These are phyloP conservation scores for Nemania serpens DNA, from an alignment of 2,329 filamentous ascomycete genomes.

Conservation along the genomic window DNA sequence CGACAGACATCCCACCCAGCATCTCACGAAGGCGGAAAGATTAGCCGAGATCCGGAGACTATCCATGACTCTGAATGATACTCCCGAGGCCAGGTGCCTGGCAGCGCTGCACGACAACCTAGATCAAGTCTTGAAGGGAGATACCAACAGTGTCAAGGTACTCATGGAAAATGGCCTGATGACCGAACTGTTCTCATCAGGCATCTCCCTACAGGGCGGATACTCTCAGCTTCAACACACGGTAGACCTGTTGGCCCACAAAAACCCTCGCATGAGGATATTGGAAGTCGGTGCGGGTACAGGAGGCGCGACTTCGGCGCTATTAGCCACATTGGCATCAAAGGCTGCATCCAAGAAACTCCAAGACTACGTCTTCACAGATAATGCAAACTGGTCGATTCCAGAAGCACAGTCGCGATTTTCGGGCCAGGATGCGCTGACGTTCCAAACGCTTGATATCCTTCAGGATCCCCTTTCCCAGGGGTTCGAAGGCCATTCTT, in stretches of 20 bases:
- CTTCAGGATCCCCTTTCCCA: background rate
- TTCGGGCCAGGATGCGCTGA: background rate
- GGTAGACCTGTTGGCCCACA: slow-evolving; percentile 17
- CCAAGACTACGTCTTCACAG: slow-evolving; percentile 20
- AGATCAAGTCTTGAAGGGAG: background rate
- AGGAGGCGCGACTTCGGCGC: background rate
- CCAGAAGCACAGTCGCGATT: slow-evolving; percentile 15
- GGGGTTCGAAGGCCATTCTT: background rate
- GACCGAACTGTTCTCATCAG: slow-evolving; percentile 2
- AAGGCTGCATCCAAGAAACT: slow-evolving; percentile 6
- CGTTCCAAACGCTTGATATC: background rate
- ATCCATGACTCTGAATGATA: background rate
- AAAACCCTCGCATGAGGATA: slow-evolving; percentile 17
- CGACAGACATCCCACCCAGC: background rate
- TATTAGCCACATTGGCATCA: slow-evolving; percentile 3
- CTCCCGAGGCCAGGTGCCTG: slow-evolving; percentile 14
- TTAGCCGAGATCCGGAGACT: background rate
- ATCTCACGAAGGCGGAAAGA: background rate
- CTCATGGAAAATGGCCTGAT: slow-evolving; percentile 9
- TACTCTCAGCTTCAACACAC: slow-evolving; percentile 12
- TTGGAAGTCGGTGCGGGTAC: slow-evolving; percentile 8
- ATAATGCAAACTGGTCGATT: slow-evolving; percentile 3
- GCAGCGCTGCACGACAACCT: slow-evolving; percentile 15
- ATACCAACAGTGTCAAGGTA: slow-evolving; percentile 15
- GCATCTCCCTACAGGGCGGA: background rate